Evolutionary conservation across 2,329 filamentous ascomycete genomes (phyloP), one percentile per base, ranked within the genome.

Genomic region (Paracorniculantispora psalliotae): DNA sequence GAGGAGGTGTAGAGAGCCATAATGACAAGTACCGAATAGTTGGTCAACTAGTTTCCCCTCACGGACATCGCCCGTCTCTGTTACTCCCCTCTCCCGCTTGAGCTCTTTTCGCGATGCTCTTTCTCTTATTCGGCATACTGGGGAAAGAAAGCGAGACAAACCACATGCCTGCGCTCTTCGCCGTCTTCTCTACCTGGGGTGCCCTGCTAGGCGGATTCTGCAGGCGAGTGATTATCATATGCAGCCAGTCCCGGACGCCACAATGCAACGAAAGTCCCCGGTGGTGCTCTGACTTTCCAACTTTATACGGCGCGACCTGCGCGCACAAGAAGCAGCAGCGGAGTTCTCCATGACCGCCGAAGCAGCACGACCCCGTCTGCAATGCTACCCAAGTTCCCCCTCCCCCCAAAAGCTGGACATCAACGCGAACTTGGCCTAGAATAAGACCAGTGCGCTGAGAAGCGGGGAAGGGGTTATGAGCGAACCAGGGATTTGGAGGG

Each of bases 191-290:
- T 23, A 3, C 43, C 43, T 25, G 39, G 17, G 4, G 10, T 8
- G 12, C 48, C 48, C 33, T 51, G 48, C 33, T 37, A 51, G 48
- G 33, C 49, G 33, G 33, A 46, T 44, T 55, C 52, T 55, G 41
- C 52, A 55, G 41, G 39, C 52, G 52, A 55, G 41, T 55, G 52
- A 55, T 55, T 46, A 55, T 55, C 52, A 55, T 55, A 39, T 54
- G 51, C 51, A 54, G 39, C 39, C 39, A 54, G 19, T 46, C 13
- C 28, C 28, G 25, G 51, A 15, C 39, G 51, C 39, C 50, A 43
- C 51, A 23, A 26, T 26, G 23, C 41, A 15, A 55, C 51, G 8
- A 54, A 54, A 54, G 41, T 35, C 51, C 41, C 51, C 39, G 13
- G 41, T n/a, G n/a, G n/a, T n/a, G 33, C 35, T 21, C 33, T 26